Percentiles rank a stretch among this genome's conserved stretches.
These are phyloP conservation scores for Clohesyomyces aquaticus DNA, from an alignment of 495 filamentous ascomycete species.

Conservation along the genomic window DNA sequence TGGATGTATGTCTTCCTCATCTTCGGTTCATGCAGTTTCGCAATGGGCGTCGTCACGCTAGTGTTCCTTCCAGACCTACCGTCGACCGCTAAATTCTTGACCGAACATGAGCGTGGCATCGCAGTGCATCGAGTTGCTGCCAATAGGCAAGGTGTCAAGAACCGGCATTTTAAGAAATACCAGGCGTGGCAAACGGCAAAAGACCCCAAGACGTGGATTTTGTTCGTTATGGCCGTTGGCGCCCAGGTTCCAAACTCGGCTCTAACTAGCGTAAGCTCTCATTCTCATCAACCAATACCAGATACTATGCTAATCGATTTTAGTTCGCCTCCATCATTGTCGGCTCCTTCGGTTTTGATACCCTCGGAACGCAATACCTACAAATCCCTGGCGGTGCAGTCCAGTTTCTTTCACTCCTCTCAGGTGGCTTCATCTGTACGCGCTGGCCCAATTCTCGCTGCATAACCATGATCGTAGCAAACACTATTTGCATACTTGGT, in stretches of 20 bases:
- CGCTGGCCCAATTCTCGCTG: conserved; percentile 49
- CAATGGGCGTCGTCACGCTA: conserved; percentile 47
- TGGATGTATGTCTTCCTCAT: conserved; percentile 59
- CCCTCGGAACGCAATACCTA: conserved; percentile 57
- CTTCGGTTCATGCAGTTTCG: conserved; percentile 50
- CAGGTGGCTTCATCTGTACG: conserved; percentile 48
- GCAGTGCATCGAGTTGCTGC: conserved; percentile 52
- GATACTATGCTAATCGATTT: conserved; percentile 39
- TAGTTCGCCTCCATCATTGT: conserved; percentile 31
- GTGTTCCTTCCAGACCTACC: conserved; percentile 53
- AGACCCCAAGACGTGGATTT: conserved; percentile 57
- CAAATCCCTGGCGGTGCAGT: conserved; percentile 53
- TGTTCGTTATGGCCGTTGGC: conserved; percentile 43
- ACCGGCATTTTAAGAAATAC: conserved; percentile 53
- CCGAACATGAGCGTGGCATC: conserved; percentile 48
- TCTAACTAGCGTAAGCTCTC: conserved; percentile 41
- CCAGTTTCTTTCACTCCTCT: conserved; percentile 49
- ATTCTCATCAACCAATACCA: no score
- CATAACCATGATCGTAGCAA: conserved; percentile 48
- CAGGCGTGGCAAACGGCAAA: conserved; percentile 54
- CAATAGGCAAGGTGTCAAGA: conserved; percentile 55
- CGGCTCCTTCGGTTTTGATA: conserved; percentile 56
- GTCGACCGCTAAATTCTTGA: conserved; percentile 53
- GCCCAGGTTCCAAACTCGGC: conserved; percentile 44
- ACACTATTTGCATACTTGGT: conserved; percentile 49